A percentile compares a stretch with the other conserved stretches of the same genome.
Evolutionary conservation across 2,329 filamentous ascomycete genomes (phyloP).

Genomic region (Aspergillus versicolor): DNA sequence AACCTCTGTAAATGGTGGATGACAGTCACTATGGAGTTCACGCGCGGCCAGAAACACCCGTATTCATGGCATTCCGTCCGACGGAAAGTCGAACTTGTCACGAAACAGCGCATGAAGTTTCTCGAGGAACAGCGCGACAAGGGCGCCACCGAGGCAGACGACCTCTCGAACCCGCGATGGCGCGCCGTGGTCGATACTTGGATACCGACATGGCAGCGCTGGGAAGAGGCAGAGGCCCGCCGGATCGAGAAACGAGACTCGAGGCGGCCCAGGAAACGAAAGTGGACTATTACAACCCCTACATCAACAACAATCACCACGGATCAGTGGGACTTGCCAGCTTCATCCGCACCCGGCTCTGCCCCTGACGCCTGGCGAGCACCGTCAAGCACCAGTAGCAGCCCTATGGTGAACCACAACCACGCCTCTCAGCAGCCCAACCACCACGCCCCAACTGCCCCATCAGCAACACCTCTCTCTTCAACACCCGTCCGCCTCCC

Average conservation of each 20-base stretch:
- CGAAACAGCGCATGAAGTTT: slow-evolving; percentile 42
- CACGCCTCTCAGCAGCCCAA: neutral
- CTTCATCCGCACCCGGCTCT: neutral
- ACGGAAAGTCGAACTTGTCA: slow-evolving; percentile 41
- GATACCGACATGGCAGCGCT: slow-evolving; percentile 42
- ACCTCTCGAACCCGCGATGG: slow-evolving; percentile 39
- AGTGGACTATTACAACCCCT: slow-evolving; percentile 14
- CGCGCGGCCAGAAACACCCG: slow-evolving; percentile 36
- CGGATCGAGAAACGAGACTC: slow-evolving; percentile 41
- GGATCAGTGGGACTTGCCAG: slow-evolving; percentile 12
- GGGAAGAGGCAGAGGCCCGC: slow-evolving; percentile 37
- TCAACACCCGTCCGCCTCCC: slow-evolving; percentile 31
- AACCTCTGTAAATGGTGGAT: slow-evolving; percentile 46
- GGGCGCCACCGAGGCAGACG: slow-evolving; percentile 24
- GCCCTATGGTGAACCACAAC: slow-evolving; percentile 3
- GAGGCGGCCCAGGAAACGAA: slow-evolving; percentile 30
- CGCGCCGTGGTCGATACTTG: slow-evolving; percentile 40
- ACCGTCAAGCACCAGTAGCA: slow-evolving; percentile 2
- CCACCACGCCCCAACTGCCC: slow-evolving; percentile 7
- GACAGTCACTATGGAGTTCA: slow-evolving; percentile 40
- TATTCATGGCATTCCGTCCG: slow-evolving; percentile 46
- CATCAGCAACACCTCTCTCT: slow-evolving; percentile 6
- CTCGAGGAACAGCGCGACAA: slow-evolving; percentile 35
- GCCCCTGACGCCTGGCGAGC: slow-evolving; percentile 8
- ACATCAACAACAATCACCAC: neutral